phyloP scores from a whole-genome alignment of 495 filamentous ascomycete species.

The Podospora australis region DNA sequence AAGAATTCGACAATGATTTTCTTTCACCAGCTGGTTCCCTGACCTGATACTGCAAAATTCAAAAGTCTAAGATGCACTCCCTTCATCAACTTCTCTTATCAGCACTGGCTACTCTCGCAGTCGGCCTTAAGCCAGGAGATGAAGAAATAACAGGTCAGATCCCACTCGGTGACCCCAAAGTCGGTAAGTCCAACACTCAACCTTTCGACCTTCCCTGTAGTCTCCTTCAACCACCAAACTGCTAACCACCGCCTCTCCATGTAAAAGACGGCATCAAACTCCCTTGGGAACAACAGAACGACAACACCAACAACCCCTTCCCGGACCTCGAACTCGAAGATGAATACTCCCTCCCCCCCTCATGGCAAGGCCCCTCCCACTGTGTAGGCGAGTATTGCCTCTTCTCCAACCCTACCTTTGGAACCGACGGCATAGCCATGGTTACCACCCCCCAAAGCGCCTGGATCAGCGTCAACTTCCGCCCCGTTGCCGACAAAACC shows the following conservation, averaged over 20 bases:
- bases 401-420: constrained; percentile 19
- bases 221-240: too few species aligned
- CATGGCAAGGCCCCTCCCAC: constrained; percentile 31
- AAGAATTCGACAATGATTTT: too few species aligned
- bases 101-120: neutral
- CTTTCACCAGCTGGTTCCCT: too few species aligned
- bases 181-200: neutral
- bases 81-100: neutral
- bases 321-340: neutral
- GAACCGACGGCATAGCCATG: constrained; percentile 27
- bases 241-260: too few species aligned
- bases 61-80: too few species aligned
- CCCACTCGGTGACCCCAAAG: neutral
- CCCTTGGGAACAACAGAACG: too few species aligned
- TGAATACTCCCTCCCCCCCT: neutral
- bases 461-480: constrained; percentile 15
- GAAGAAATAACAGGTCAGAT: too few species aligned
- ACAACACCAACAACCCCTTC: too few species aligned
- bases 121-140: neutral
- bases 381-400: constrained; percentile 34
- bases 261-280: too few species aligned
- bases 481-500: neutral
- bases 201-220: too few species aligned
- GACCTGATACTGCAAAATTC: too few species aligned
- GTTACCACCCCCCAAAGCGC: constrained; percentile 28